Evolutionary conservation across 202 grass and related monocot genomes (phyloP).

Genomic region (Panicum hallii): DNA sequence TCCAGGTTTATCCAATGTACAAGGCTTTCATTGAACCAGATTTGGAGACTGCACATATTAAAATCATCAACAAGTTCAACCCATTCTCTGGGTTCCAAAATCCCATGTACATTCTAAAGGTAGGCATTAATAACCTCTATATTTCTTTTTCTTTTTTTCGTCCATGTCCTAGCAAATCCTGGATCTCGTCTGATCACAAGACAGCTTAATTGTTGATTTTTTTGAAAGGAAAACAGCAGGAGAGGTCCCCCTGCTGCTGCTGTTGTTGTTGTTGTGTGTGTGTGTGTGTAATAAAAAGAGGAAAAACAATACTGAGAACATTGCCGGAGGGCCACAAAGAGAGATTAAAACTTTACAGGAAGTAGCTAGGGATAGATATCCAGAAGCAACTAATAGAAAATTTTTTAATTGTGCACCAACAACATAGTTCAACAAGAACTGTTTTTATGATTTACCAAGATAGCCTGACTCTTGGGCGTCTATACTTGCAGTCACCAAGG

Average conservation of each 20-base stretch:
- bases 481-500: constrained; percentile 70
- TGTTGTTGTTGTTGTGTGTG: no score
- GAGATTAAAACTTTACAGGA: not conserved
- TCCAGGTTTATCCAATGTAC: constrained; percentile 99
- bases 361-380: not conserved
- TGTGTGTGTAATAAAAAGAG: not conserved
- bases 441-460: constrained; percentile 29
- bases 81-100: constrained; percentile 94
- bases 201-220: constrained; percentile 21
- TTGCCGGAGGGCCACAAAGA: not conserved
- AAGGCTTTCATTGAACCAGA: constrained; percentile 99
- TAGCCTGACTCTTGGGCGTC: constrained; percentile 29
- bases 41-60: constrained; percentile 91
- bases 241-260: not conserved
- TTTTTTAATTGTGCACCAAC: not conserved
- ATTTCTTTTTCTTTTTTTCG: not conserved
- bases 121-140: constrained; percentile 17
- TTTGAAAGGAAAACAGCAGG: not conserved
- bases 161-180: constrained; percentile 42
- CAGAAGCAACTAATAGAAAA: not conserved
- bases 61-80: constrained; percentile 98
- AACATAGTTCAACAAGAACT: constrained; percentile 7
- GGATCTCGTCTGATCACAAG: constrained; percentile 26
- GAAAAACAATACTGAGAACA: not conserved
- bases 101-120: constrained; percentile 99